Evolutionary conservation across 306 rosid genomes (phyloP).

Genomic region (Quercus parvula): DNA sequence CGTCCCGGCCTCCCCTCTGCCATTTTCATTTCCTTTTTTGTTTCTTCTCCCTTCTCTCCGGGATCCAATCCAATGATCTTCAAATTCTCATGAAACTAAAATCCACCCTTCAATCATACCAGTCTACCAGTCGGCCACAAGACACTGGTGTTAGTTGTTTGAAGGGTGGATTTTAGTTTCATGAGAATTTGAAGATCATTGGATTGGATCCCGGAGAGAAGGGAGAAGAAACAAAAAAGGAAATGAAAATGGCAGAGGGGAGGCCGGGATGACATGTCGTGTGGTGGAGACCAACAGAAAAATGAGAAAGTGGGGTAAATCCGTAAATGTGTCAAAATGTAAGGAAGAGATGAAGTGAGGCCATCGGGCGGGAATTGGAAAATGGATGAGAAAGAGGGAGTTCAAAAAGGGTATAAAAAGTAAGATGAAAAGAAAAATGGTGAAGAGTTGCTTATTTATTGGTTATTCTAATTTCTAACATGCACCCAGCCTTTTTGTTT

Average conservation of each 20-base stretch:
- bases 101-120: constrained; percentile 23
- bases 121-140: neutral
- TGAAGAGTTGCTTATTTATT: no score
- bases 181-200: constrained; percentile 51
- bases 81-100: constrained; percentile 50
- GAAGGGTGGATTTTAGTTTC: constrained; percentile 45
- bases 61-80: constrained; percentile 37
- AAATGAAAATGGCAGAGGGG: neutral
- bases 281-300: neutral
- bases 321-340: no score
- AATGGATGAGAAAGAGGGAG: no score
- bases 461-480: no score
- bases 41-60: constrained; percentile 28
- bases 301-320: no score
- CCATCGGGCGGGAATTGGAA: no score
- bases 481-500: no score
- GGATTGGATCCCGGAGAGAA: constrained; percentile 24
- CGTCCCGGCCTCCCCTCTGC: constrained; percentile 2
- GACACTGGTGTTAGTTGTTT: constrained; percentile 5
- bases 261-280: constrained; percentile 36
- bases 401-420: no score
- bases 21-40: constrained; percentile 17
- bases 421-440: no score
- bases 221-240: constrained; percentile 30
- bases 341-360: no score